phyloP scores from a whole-genome alignment of 2,329 filamentous ascomycete genomes.

The Podosphaera leucotricha region DNA sequence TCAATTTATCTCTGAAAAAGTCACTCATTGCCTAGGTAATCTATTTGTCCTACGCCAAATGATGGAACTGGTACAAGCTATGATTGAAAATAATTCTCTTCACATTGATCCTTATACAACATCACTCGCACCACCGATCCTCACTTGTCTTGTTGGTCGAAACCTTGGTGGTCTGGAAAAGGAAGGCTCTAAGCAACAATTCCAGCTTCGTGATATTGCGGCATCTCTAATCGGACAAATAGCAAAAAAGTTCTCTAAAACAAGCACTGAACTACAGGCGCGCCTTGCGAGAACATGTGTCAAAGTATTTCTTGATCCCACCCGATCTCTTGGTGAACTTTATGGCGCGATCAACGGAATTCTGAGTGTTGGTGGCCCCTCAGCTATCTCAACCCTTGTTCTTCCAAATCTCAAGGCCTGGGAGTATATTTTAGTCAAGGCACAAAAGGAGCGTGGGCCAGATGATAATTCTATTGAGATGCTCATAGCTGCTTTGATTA shows the following conservation, averaged over 20 bases:
- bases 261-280: conserved; percentile 61
- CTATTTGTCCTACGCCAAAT: conserved; percentile 73
- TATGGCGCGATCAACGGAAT: conserved; percentile 75
- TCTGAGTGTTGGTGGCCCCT: conserved; percentile 46
- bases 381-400: conserved; percentile 38
- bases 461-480: conserved; percentile 34
- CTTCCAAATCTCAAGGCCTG: conserved; percentile 43
- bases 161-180: conserved; percentile 28
- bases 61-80: conserved; percentile 69
- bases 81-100: conserved; percentile 63
- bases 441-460: conserved; percentile 24
- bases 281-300: conserved; percentile 83
- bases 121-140: conserved; percentile 56
- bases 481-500: conserved; percentile 32
- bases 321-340: conserved; percentile 59
- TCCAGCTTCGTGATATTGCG: conserved; percentile 62
- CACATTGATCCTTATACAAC: conserved; percentile 42
- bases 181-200: conserved; percentile 37
- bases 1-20: conserved; percentile 84
- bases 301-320: conserved; percentile 74
- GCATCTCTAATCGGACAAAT: conserved; percentile 63
- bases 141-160: conserved; percentile 75
- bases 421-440: conserved; percentile 34
- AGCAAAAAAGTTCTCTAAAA: conserved; percentile 55
- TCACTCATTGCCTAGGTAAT: conserved; percentile 81